Evolutionary conservation across 495 filamentous ascomycete genomes (phyloP).

Genomic region (Penicillium nucicola): DNA sequence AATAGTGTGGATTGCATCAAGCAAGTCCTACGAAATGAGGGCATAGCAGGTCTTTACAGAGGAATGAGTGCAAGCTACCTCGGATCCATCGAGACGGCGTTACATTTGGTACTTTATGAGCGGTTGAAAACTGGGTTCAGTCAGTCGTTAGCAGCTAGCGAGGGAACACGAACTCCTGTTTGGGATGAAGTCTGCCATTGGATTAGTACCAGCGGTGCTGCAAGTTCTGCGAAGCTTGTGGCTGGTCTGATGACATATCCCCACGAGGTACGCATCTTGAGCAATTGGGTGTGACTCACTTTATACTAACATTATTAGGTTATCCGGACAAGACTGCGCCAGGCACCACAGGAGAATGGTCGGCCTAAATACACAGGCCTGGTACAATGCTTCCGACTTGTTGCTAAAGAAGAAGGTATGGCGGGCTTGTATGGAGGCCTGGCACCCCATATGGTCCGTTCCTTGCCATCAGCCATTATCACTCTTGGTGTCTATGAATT

Average conservation of each 20-base stretch:
- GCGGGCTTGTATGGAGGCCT: slow-evolving; percentile 79
- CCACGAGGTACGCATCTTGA: slow-evolving; percentile 63
- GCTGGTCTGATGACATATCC: slow-evolving; percentile 82
- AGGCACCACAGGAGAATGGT: slow-evolving; percentile 72
- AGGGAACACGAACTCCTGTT: slow-evolving; percentile 23
- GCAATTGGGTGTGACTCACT: slow-evolving; percentile 2
- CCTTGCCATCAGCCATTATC: slow-evolving; percentile 84
- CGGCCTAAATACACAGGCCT: slow-evolving; percentile 78
- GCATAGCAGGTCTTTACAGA: slow-evolving; percentile 73
- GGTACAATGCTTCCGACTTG: slow-evolving; percentile 73
- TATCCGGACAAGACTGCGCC: slow-evolving; percentile 74
- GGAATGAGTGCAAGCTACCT: slow-evolving; percentile 86
- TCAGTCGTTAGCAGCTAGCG: slow-evolving; percentile 45
- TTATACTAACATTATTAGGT: slow-evolving; percentile 45
- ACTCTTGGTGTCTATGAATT: slow-evolving; percentile 92
- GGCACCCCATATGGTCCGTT: slow-evolving; percentile 81
- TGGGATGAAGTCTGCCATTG: slow-evolving; percentile 32
- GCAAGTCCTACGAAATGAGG: slow-evolving; percentile 75
- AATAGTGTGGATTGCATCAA: slow-evolving; percentile 78
- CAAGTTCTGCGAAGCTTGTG: slow-evolving; percentile 76
- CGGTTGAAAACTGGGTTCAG: slow-evolving; percentile 68
- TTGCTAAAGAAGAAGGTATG: slow-evolving; percentile 83
- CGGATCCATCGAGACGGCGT: slow-evolving; percentile 77
- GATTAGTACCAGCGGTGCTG: slow-evolving; percentile 59
- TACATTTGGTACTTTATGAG: slow-evolving; percentile 89